phyloP scores from a whole-genome alignment of 129 eudicot species.

The Escallonia herrerae region DNA sequence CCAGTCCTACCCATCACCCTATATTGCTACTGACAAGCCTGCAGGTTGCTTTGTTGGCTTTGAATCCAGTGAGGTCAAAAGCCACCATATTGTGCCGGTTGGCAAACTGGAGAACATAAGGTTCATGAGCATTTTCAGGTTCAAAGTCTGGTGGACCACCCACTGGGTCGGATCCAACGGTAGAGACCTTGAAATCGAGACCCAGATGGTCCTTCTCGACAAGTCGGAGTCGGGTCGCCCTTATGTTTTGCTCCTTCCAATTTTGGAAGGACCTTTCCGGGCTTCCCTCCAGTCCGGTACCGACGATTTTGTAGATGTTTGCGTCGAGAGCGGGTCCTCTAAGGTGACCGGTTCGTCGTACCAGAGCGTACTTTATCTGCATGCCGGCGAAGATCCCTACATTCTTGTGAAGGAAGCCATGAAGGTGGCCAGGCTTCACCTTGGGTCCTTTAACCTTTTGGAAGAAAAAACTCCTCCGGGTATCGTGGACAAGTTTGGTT shows the following conservation, averaged over 20 bases:
- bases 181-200: constrained; percentile 68
- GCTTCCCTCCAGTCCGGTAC: constrained; percentile 73
- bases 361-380: constrained; percentile 52
- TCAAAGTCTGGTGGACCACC: constrained; percentile 96
- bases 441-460: constrained; percentile 68
- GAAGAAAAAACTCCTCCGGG: constrained; percentile 78
- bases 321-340: constrained; percentile 81
- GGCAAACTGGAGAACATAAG: constrained; percentile 55
- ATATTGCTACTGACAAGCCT: constrained; percentile 13
- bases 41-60: constrained; percentile 74
- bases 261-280: constrained; percentile 68
- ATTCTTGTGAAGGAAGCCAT: constrained; percentile 52
- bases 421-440: constrained; percentile 46
- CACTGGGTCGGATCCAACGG: constrained; percentile 78
- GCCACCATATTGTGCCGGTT: constrained; percentile 54
- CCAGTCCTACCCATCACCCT: constrained; percentile 2
- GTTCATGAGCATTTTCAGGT: constrained; percentile 83
- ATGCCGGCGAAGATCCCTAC: constrained; percentile 56
- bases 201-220: constrained; percentile 65
- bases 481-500: constrained; percentile 86
- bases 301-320: constrained; percentile 38
- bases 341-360: constrained; percentile 42
- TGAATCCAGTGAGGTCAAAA: constrained; percentile 33
- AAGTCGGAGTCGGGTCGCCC: constrained; percentile 46
- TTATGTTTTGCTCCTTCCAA: constrained; percentile 60